Evolutionary conservation across 192 early-diverging fungal species (phyloP), one percentile per base, ranked within the genome.

Genomic region (Podila epicladia): DNA sequence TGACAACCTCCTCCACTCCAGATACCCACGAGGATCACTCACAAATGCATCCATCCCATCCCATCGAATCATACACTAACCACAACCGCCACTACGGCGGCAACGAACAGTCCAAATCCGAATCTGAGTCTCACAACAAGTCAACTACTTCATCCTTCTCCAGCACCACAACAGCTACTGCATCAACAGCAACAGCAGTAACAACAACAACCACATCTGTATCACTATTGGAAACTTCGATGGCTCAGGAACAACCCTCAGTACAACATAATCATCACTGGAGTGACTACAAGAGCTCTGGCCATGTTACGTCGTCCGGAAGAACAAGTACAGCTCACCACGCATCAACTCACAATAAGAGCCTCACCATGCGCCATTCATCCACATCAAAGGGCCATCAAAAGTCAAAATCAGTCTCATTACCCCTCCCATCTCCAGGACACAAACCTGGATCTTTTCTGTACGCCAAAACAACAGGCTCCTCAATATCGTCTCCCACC

Each of bases 281-380:
- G 53, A 55, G 53, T 12, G 53, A 26, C 22, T 55, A 55, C 53
- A 55, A 55, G 53, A 55, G 53, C 53, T n/a, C 53, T 17, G 53
- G 53, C 24, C n/a, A 55, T 24, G 53, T 26, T 55, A 6, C 24
- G 22, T 55, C 24, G 22, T 55, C 53, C n/a, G 53, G n/a, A 26
- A 55, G 53, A 55, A 55, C 53, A 9, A 22, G 53, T 17, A 26
- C 22, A 20, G 20, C 51, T 9, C 38, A 41, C 41, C 41, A 15
- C 13, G 2, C 41, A 15, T 45, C 41, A 45, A 17, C 2, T 3
- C 12, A 55, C 53, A 55, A 26, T 5, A n/a, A 55, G 22, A 55
- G 53, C 24, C 53, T n/a, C 53, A 55, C 20, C 53, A 55, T 24
- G 24, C 24, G 24, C 24, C 9, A 2, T n/a, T 6, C 24, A 24